Evolutionary conservation across 83 land plant genomes (phyloP).

Genomic region (Picea engelmannii): DNA sequence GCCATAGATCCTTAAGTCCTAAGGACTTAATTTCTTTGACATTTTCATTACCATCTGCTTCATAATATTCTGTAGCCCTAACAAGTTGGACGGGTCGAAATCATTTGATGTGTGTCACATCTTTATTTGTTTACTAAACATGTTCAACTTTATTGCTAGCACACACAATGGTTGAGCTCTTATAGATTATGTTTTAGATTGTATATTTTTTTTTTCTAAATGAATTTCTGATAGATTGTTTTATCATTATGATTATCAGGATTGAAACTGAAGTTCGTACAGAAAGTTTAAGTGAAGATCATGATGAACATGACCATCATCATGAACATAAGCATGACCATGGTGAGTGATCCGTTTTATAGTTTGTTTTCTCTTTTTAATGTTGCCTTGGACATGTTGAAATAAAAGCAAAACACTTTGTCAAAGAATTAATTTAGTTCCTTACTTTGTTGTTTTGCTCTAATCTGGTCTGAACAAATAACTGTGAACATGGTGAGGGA

Average conservation of each 20-base stretch:
- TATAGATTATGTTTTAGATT: too few species aligned
- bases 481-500: conserved; percentile 1
- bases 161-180: background rate
- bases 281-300: conserved; percentile 58
- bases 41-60: background rate
- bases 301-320: conserved; percentile 31
- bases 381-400: background rate
- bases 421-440: too few species aligned
- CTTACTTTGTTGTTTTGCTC: too few species aligned
- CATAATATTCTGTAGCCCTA: too few species aligned
- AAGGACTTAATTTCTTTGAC: background rate
- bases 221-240: background rate
- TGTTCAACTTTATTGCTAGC: background rate
- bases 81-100: too few species aligned
- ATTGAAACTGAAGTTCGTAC: conserved; percentile 71
- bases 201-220: background rate
- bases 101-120: too few species aligned
- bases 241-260: conserved; percentile 38
- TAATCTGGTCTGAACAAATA: too few species aligned
- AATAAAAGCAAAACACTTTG: background rate
- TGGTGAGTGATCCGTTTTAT: conserved; percentile 17
- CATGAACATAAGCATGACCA: conserved; percentile 73
- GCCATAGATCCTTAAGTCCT: background rate
- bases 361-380: background rate
- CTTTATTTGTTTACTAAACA: background rate